Percentiles rank a stretch among this genome's conserved stretches.
Evolutionary conservation across 2,329 filamentous ascomycete genomes (phyloP).

Genomic region (Claviceps fusiformis): DNA sequence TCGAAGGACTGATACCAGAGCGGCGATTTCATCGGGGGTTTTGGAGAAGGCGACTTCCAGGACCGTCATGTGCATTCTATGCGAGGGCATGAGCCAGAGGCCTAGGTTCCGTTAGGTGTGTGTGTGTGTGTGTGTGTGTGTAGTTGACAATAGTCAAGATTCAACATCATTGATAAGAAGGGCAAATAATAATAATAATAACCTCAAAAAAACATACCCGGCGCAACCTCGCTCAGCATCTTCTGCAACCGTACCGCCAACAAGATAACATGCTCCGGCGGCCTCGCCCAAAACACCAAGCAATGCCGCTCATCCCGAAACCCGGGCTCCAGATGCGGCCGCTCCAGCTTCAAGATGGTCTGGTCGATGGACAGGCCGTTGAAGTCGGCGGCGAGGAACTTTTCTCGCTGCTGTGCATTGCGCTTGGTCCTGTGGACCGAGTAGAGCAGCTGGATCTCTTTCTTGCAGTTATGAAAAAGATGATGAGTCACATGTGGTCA

Average conservation of each 20-base stretch:
- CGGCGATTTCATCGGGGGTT: constrained; percentile 52
- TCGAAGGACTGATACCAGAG: constrained; percentile 44
- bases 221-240: constrained; percentile 48
- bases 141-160: neutral
- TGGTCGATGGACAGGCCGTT: constrained; percentile 61
- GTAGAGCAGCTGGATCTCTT: constrained; percentile 59
- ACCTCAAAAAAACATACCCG: constrained; percentile 39
- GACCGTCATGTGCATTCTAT: constrained; percentile 70
- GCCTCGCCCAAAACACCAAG: constrained; percentile 78
- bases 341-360: constrained; percentile 56
- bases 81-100: constrained; percentile 74
- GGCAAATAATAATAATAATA: no score
- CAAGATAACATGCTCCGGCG: constrained; percentile 55
- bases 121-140: neutral
- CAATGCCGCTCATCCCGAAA: constrained; percentile 69
- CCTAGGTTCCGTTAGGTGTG: constrained; percentile 27
- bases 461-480: constrained; percentile 24
- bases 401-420: constrained; percentile 61
- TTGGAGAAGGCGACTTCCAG: constrained; percentile 76
- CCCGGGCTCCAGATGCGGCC: constrained; percentile 47
- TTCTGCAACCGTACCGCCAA: constrained; percentile 58
- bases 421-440: constrained; percentile 58
- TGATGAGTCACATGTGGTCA: no score
- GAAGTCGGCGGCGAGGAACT: constrained; percentile 57
- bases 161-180: no score